These are phyloP conservation scores for Ophiosphaerella narmari DNA, from an alignment of 2,329 filamentous ascomycete species.

Conservation along the genomic window DNA sequence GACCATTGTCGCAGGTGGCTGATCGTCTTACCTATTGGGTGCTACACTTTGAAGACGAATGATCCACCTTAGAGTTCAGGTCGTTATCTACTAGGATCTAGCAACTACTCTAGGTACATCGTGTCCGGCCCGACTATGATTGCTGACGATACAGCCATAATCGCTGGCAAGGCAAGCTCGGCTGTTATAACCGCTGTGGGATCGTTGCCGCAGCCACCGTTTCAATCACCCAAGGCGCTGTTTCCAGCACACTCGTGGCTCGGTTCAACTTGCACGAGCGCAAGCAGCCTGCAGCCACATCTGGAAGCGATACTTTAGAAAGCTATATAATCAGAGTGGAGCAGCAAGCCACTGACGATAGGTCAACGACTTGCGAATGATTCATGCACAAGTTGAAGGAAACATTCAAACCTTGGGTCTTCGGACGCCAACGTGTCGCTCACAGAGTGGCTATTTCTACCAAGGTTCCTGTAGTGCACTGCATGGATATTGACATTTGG, in stretches of 20 bases:
- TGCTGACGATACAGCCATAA: slow-evolving; percentile 32
- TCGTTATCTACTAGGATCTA: slow-evolving; percentile 56
- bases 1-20: neutral
- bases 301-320: slow-evolving; percentile 9
- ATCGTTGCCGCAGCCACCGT: slow-evolving; percentile 11
- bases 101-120: slow-evolving; percentile 47
- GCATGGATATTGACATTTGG: neutral
- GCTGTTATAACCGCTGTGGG: slow-evolving; percentile 23
- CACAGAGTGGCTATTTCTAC: slow-evolving; percentile 29
- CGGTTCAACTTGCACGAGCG: slow-evolving; percentile 9
- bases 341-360: slow-evolving; percentile 40
- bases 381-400: slow-evolving; percentile 27
- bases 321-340: slow-evolving; percentile 27
- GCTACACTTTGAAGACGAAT: slow-evolving; percentile 62
- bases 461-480: slow-evolving; percentile 22
- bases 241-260: slow-evolving; percentile 11
- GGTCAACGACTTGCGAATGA: neutral
- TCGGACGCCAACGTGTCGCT: slow-evolving; percentile 30
- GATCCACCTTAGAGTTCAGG: too few relatives aligned
- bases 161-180: slow-evolving; percentile 33
- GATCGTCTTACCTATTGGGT: neutral
- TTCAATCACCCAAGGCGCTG: slow-evolving; percentile 9
- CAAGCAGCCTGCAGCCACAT: slow-evolving; percentile 13
- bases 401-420: neutral
- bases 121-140: slow-evolving; percentile 57